phyloP scores from a whole-genome alignment of 345 rosid genomes.

The Boechera stricta region DNA sequence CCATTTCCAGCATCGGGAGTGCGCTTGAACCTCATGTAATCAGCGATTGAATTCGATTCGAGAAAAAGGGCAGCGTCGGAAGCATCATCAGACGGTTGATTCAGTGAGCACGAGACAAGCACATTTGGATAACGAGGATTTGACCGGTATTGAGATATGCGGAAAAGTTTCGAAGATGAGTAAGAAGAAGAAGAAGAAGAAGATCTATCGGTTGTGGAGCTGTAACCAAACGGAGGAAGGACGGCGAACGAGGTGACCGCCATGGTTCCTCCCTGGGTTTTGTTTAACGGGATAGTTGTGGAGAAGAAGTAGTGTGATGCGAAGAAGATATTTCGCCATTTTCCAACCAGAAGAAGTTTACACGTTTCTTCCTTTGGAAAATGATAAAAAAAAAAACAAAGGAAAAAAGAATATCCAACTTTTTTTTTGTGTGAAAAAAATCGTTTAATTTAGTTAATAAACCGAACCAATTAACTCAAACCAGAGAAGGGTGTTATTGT shows the following conservation, averaged over 20 bases:
- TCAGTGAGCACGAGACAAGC: slow-evolving; percentile 40
- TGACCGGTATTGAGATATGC: slow-evolving; percentile 29
- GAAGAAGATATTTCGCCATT: slow-evolving; percentile 40
- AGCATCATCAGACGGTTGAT: slow-evolving; percentile 52
- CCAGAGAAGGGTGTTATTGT: too few species aligned
- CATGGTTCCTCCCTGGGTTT: slow-evolving; percentile 49
- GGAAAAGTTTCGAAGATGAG: slow-evolving; percentile 41
- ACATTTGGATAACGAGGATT: slow-evolving; percentile 39
- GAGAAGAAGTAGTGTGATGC: slow-evolving; percentile 25
- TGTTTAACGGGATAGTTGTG: slow-evolving; percentile 4
- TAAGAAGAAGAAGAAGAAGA: slow-evolving; percentile 46
- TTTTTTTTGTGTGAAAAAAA: too few species aligned
- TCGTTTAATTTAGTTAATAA: too few species aligned
- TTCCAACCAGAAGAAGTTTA: slow-evolving; percentile 37
- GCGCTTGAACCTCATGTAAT: slow-evolving; percentile 80
- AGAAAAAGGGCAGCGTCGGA: slow-evolving; percentile 59
- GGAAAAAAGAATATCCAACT: too few species aligned
- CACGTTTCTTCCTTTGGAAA: slow-evolving; percentile 27
- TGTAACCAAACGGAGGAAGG: slow-evolving; percentile 44
- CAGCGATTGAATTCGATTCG: slow-evolving; percentile 68
- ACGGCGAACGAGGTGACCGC: slow-evolving; percentile 54
- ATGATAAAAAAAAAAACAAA: background rate
- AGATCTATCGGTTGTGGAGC: slow-evolving; percentile 37
- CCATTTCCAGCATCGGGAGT: slow-evolving; percentile 43
- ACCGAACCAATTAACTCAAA: background rate